A percentile compares a stretch with the other conserved stretches of the same genome.
Conservation (phyloP, 495 filamentous ascomycete genomes). For the Lophiostoma macrostomum region DNA sequence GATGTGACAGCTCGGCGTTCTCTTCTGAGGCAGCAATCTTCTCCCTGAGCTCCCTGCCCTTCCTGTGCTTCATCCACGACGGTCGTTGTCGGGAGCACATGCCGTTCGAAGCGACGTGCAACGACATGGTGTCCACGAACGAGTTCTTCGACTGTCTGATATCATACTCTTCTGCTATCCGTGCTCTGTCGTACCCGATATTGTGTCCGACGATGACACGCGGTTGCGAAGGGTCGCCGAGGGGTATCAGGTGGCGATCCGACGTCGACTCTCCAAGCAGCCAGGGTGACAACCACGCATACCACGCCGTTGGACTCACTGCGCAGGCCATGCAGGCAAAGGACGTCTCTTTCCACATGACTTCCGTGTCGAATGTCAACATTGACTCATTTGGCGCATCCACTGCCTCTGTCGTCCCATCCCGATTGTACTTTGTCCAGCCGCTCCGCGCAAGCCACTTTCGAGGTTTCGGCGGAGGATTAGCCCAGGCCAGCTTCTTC, state of each 20-base stretch:
- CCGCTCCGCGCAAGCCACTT: conserved; percentile 79
- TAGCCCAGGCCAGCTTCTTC: conserved; percentile 63
- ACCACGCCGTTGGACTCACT: conserved; percentile 83
- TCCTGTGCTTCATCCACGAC: conserved; percentile 94
- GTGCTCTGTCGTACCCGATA: conserved; percentile 89
- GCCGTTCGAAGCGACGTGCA: conserved; percentile 96
- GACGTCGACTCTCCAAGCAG: conserved; percentile 76
- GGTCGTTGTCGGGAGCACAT: conserved; percentile 98
- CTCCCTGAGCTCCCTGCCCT: conserved; percentile 79
- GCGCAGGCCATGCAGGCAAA: conserved; percentile 98
- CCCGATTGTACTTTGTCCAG: conserved; percentile 86
- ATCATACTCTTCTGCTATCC: conserved; percentile 86
- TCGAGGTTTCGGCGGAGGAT: conserved; percentile 69
- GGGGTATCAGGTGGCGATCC: conserved; percentile 75
- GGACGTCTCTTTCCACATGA: conserved; percentile 87
- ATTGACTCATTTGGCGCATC: conserved; percentile 74
- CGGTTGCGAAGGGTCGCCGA: conserved; percentile 67
- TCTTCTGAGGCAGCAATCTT: conserved; percentile 70
- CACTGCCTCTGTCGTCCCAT: conserved; percentile 68
- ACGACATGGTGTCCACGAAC: conserved; percentile 96
- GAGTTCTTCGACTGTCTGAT: conserved; percentile 75
- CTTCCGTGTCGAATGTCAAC: conserved; percentile 93
- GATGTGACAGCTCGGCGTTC: conserved; percentile 63
- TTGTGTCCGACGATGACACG: conserved; percentile 91
- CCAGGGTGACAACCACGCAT: conserved; percentile 97